phyloP scores from a whole-genome alignment of 345 rosid genomes.

The Eucalyptus lansdowneana region DNA sequence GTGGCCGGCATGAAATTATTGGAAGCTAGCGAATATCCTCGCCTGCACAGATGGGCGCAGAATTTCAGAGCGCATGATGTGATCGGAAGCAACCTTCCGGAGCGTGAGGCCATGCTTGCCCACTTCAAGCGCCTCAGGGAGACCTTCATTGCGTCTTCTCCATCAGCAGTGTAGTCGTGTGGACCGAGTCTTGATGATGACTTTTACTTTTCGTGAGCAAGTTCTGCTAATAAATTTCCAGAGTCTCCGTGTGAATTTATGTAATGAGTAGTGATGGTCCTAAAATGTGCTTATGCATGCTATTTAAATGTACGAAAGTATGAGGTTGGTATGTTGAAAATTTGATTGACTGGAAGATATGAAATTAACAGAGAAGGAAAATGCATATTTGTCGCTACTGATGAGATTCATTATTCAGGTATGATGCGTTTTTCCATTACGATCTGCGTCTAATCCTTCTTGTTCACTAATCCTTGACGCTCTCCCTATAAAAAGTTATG shows the following conservation, averaged over 20 bases:
- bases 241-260: not conserved
- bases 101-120: not conserved
- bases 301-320: not conserved
- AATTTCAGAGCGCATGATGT: not conserved
- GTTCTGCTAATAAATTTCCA: not conserved
- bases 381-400: not conserved
- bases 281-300: not conserved
- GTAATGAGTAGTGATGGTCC: not conserved
- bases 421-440: not conserved
- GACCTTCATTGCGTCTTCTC: not conserved
- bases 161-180: not conserved
- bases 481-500: not conserved
- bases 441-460: not conserved
- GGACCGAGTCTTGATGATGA: not conserved
- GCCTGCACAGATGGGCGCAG: not conserved
- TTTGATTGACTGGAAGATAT: not conserved
- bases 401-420: not conserved
- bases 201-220: not conserved
- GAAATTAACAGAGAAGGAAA: not conserved
- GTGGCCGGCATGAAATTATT: not conserved
- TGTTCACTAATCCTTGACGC: not conserved
- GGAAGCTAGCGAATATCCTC: not conserved
- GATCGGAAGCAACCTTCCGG: slow-evolving; percentile 1
- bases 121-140: not conserved
- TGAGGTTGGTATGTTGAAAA: not conserved